Evolutionary conservation across 306 rosid species (phyloP), one percentile per base, ranked within the genome.

Genomic region (Cicer arietinum): DNA sequence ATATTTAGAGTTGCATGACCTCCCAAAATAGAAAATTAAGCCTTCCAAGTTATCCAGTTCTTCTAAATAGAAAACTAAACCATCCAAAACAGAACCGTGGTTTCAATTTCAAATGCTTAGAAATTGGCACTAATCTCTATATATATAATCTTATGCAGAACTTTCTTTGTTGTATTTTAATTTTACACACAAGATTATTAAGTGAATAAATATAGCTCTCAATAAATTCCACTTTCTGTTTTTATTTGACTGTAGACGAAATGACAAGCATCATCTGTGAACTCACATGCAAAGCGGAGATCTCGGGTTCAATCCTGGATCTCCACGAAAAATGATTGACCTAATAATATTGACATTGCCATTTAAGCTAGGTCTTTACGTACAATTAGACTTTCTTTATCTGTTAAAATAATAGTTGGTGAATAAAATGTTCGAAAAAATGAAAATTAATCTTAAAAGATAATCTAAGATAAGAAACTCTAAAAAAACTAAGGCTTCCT

Each of bases 71-170:
- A 53, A 7, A 7, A 40, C 35, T 25, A 25, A 2, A 25, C 35
- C 35, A 25, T 25, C 35, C 35, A 25, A 25, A 25, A 25, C 35
- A 25, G 35, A 25, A 54, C 53, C 8, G 17, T 30, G 53, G 50
- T 77, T 77, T 67, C 68, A 54, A 40, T 71, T 40, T 71, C 52
- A 53, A 71, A 30, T 44, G 51, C 17, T 35, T 39, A 42, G 56
- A 53, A 42, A 43, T 41, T 5, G 10, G 37, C 64, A 18, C 20
- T 18, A 40, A 16, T 56, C 8, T n/a, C 16, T 25, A 25, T 43
- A 43, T 43, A 43, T 3, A 20, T 18, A 71, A 56, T 56, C 67
- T 53, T 54, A n/a, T 4, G 54, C 17, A 43, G 60, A 22, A 42
- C 45, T 45, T 44, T 58, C 35, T 56, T 43, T 45, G 25, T 35